phyloP scores from a whole-genome alignment of 2,329 filamentous ascomycete genomes.

The Phyllosticta citribraziliensis region DNA sequence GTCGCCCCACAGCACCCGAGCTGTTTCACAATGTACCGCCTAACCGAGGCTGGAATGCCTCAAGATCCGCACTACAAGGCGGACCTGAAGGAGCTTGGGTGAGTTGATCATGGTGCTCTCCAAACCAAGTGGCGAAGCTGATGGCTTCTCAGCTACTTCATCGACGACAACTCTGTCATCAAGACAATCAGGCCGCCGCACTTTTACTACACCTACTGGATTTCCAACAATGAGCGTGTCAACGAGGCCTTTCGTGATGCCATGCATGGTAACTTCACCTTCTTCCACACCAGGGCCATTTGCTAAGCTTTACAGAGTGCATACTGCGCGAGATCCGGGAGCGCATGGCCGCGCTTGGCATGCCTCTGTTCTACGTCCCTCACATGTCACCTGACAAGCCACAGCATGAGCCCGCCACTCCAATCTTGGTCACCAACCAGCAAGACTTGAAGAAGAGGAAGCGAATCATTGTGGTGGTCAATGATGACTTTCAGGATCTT shows the following conservation, averaged over 20 bases:
- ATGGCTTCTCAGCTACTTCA: constrained; percentile 53
- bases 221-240: constrained; percentile 63
- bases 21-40: constrained; percentile 61
- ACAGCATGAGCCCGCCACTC: constrained; percentile 48
- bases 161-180: constrained; percentile 67
- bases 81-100: constrained; percentile 65
- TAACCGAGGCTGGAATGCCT: constrained; percentile 58
- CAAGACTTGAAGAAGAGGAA: constrained; percentile 44
- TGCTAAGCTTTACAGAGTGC: constrained; percentile 42
- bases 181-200: constrained; percentile 58
- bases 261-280: constrained; percentile 54
- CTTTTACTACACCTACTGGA: constrained; percentile 63
- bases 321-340: constrained; percentile 49
- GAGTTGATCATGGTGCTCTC: constrained; percentile 19
- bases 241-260: constrained; percentile 62
- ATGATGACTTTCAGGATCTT: constrained; percentile 61
- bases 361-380: constrained; percentile 55
- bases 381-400: constrained; percentile 34
- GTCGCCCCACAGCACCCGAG: constrained; percentile 13
- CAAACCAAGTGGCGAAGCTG: not conserved
- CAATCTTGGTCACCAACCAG: constrained; percentile 53
- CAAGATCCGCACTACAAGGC: constrained; percentile 56
- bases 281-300: constrained; percentile 3
- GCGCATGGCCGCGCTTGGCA: constrained; percentile 52
- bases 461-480: constrained; percentile 64